Evolutionary conservation across 208 protist genomes (phyloP).

Genomic region (Phytomonas sp.): DNA sequence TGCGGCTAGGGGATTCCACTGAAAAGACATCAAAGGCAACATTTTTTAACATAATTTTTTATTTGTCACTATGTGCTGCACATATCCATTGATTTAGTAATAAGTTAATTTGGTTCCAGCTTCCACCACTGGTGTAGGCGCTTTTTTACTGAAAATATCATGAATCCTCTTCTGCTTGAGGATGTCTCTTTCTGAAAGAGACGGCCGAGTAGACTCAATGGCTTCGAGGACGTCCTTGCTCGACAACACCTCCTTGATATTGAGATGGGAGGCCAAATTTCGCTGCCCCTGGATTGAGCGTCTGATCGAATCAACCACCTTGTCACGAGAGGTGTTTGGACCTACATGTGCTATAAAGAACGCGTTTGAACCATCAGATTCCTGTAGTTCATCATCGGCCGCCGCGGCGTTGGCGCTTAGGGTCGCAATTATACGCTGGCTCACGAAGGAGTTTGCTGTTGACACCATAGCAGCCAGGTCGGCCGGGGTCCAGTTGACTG

Average conservation of each 20-base stretch:
- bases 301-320: constrained; percentile 51
- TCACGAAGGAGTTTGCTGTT: constrained; percentile 60
- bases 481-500: constrained; percentile 74
- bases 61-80: constrained; percentile 11
- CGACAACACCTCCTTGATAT: constrained; percentile 16
- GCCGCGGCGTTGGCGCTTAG: constrained; percentile 19
- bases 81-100: constrained; percentile 13
- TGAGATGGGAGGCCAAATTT: constrained; percentile 1
- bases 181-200: constrained; percentile 56
- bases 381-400: constrained; percentile 2
- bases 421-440: constrained; percentile 59
- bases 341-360: constrained; percentile 54
- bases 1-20: constrained; percentile 47
- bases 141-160: constrained; percentile 44
- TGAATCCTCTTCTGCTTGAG: constrained; percentile 61
- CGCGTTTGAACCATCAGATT: constrained; percentile 12
- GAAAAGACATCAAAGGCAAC: constrained; percentile 8
- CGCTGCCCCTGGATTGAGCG: constrained; percentile 11
- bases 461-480: constrained; percentile 72
- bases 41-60: constrained; percentile 4
- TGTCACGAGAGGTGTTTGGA: constrained; percentile 43
- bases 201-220: constrained; percentile 41
- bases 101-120: constrained; percentile 47
- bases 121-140: constrained; percentile 13
- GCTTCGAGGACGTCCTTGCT: constrained; percentile 47